A percentile compares a stretch with the other conserved stretches of the same genome.
Conservation (phyloP, 345 rosid species). For the Noccaea caerulescens region DNA sequence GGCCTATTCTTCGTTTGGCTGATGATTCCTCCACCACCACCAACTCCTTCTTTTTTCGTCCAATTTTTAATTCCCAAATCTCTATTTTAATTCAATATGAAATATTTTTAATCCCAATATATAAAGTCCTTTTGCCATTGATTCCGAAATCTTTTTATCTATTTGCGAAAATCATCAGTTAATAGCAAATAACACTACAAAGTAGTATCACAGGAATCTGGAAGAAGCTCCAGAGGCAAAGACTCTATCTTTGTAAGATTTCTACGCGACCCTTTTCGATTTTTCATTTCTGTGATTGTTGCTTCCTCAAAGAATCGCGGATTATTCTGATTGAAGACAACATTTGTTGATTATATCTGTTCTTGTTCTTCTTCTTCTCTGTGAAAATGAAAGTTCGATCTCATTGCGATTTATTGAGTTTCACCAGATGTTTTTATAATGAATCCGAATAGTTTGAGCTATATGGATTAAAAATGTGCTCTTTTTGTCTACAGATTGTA, state of each 20-base stretch:
- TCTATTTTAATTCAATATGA: conserved; percentile 11
- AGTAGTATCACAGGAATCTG: conserved; percentile 40
- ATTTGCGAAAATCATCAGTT: conserved; percentile 23
- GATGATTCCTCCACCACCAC: conserved; percentile 59
- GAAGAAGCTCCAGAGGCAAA: conserved; percentile 35
- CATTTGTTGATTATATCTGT: conserved; percentile 6
- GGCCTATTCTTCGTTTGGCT: conserved; percentile 50
- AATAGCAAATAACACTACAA: conserved; percentile 30
- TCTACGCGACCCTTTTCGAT: conserved; percentile 1
- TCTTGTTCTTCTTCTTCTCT: not conserved
- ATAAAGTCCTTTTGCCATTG: conserved; percentile 36
- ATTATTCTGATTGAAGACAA: conserved; percentile 6
- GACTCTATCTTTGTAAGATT: conserved; percentile 43
- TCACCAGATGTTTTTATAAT: not conserved
- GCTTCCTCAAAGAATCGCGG: conserved; percentile 1
- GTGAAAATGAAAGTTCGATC: conserved; percentile 26
- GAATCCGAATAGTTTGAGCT: conserved; percentile 20
- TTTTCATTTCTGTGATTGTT: not conserved
- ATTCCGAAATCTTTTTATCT: conserved; percentile 19
- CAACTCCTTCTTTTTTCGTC: conserved; percentile 41
- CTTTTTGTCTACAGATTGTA: conserved; percentile 28
- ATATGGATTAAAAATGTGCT: conserved; percentile 11
- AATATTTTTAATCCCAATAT: not conserved
- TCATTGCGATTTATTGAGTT: conserved; percentile 15
- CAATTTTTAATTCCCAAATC: not conserved